Conservation (phyloP, 768 basidiomycete species). For the Ramaria rubella region DNA sequence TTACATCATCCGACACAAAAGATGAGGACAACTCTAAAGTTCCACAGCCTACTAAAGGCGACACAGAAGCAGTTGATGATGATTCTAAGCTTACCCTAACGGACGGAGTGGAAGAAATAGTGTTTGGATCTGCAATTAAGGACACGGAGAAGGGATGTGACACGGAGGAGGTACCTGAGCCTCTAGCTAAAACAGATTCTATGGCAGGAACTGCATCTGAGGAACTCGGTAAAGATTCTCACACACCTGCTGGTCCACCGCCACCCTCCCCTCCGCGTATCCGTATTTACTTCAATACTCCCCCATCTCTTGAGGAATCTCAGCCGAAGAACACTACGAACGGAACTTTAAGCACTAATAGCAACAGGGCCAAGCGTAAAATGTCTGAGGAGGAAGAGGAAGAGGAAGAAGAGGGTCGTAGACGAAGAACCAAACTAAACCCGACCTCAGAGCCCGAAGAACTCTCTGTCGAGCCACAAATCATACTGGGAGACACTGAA, state of each 20-base stretch:
- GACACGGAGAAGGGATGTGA: constrained; percentile 2
- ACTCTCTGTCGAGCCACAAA: constrained; percentile 47
- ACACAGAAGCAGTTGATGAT: constrained; percentile 29
- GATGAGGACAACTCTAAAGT: neutral
- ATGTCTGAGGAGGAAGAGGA: constrained; percentile 76
- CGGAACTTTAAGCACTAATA: constrained; percentile 42
- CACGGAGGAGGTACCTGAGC: neutral
- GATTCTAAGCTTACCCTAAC: constrained; percentile 26
- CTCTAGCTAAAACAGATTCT: neutral
- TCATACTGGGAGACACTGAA: constrained; percentile 30
- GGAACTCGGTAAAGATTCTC: constrained; percentile 11
- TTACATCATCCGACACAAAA: constrained; percentile 9
- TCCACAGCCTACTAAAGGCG: constrained; percentile 26
- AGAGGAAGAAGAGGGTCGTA: constrained; percentile 66
- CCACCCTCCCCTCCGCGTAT: constrained; percentile 56
- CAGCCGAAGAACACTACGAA: constrained; percentile 51
- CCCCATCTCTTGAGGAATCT: constrained; percentile 74
- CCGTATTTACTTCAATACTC: constrained; percentile 89
- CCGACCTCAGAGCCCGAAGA: constrained; percentile 44
- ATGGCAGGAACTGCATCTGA: constrained; percentile 1
- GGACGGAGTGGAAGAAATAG: constrained; percentile 13
- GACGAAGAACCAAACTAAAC: constrained; percentile 27
- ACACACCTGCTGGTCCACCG: constrained; percentile 33
- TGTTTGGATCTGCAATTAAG: constrained; percentile 16
- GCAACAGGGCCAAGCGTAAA: constrained; percentile 77